Percentiles rank a stretch among this genome's conserved stretches.
These are phyloP conservation scores for Phytophthora meadii DNA, from an alignment of 352 stramenopile genomes.

Conservation along the genomic window DNA sequence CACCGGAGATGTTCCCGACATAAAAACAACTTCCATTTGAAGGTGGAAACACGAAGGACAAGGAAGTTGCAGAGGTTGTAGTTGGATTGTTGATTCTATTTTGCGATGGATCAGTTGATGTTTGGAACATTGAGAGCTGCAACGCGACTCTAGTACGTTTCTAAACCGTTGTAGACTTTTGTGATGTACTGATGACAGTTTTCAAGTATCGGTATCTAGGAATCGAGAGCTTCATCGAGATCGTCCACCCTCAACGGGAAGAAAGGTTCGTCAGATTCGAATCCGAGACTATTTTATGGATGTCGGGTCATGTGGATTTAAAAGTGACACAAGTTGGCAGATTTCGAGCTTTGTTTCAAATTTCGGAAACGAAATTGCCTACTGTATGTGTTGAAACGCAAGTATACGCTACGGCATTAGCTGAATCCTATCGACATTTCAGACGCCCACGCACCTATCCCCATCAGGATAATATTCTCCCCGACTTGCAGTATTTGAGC, in stretches of 20 bases:
- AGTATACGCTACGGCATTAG: slow-evolving; percentile 18
- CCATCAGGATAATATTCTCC: no score
- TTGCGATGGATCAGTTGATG: slow-evolving; percentile 27
- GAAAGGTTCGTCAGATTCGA: neutral
- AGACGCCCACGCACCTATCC: neutral
- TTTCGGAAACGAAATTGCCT: neutral
- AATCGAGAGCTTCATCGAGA: no score
- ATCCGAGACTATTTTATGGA: slow-evolving; percentile 12
- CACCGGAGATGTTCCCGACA: no score
- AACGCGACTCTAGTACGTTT: no score
- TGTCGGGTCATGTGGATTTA: slow-evolving; percentile 13
- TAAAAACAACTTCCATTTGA: no score
- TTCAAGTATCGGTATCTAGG: no score
- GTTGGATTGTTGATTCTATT: slow-evolving; percentile 21
- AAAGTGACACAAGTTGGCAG: neutral
- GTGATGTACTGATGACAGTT: no score
- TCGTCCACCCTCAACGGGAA: neutral
- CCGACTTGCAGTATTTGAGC: no score
- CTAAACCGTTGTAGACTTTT: no score
- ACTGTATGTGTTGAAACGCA: slow-evolving; percentile 6
- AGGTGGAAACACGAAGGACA: neutral
- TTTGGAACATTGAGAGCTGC: slow-evolving; percentile 2
- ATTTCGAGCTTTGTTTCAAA: slow-evolving; percentile 17
- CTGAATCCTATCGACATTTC: slow-evolving; percentile 18
- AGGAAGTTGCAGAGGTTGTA: slow-evolving; percentile 25